Evolutionary conservation across 345 rosid genomes (phyloP), one percentile per base, ranked within the genome.

Genomic region (Zanthoxylum bungeanum): DNA sequence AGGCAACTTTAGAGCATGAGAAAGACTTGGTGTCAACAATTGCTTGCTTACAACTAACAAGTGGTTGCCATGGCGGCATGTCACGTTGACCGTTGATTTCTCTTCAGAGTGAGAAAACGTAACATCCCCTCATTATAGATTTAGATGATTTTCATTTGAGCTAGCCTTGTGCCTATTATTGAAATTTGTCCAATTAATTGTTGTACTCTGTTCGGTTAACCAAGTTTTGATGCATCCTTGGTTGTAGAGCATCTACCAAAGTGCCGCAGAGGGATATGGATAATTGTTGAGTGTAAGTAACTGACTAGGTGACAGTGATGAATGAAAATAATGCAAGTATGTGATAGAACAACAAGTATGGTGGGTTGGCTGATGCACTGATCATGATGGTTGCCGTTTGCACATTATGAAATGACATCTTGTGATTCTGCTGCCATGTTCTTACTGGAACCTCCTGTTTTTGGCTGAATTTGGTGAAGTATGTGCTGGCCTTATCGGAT

Each of bases 291-390:
- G n/a, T n/a, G n/a, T n/a, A n/a, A n/a, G n/a, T n/a, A n/a, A n/a
- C n/a, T n/a, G n/a, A 4, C 0, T 1, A 16, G 49, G 19, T 14
- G 49, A n/a, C 49, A 14, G 49, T 12, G 19, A 44, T 14, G 6
- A 14, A 44, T 14, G 49, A 44, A 17, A 44, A 14, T 44, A 44
- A 44, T 44, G 49, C 49, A 44, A 14, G n/a, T 44, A 14, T 44
- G 6, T 2, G 2, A 44, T 14, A 1, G 19, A 0, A 44, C 16
- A n/a, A n/a, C n/a, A n/a, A n/a, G n/a, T n/a, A n/a, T n/a, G n/a
- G n/a, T n/a, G n/a, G 27, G 24, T 24, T 3, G n/a, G 51, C 21
- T 9, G 30, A 27, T n/a, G 5, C 42, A 16, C 28, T 66, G n/a
- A 30, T 49, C 24, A 0, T 21, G 1, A 36, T 30, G 7, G 16